A percentile compares a stretch with the other conserved stretches of the same genome.
These are phyloP conservation scores for Trypanosoma cruzi DNA, from an alignment of 208 protist genomes.

Conservation along the genomic window DNA sequence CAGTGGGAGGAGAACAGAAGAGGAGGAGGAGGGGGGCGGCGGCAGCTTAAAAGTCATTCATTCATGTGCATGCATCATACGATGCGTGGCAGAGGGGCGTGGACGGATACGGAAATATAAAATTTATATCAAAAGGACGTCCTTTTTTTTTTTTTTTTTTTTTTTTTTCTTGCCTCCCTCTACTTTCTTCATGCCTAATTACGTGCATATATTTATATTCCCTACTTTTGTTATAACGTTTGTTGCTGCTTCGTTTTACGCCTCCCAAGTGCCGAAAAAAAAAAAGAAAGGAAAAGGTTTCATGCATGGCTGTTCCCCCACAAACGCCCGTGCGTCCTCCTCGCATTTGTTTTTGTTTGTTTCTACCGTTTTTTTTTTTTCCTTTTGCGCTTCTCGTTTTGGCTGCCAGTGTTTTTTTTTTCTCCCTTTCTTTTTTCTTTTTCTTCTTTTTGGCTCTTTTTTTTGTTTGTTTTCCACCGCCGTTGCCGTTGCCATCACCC, in stretches of 20 bases:
- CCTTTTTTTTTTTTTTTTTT: background rate
- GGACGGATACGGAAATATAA: too few species aligned
- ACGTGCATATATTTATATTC: constrained; percentile 4
- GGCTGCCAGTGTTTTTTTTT: too few species aligned
- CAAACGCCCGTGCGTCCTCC: background rate
- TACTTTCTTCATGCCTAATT: background rate
- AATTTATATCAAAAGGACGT: background rate
- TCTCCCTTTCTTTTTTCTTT: constrained; percentile 7
- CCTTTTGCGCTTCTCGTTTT: background rate
- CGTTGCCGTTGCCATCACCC: background rate
- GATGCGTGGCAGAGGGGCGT: too few species aligned
- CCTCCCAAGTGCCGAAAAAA: too few species aligned
- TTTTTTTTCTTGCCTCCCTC: background rate
- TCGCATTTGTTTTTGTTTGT: background rate
- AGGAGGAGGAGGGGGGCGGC: too few species aligned
- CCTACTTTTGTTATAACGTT: constrained; percentile 8
- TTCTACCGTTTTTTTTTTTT: constrained; percentile 9
- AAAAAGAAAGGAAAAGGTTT: too few species aligned
- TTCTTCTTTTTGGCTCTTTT: background rate
- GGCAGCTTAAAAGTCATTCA: too few species aligned
- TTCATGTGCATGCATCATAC: too few species aligned
- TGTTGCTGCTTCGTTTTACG: background rate
- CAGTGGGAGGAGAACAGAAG: too few species aligned
- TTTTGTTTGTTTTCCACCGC: too few species aligned
- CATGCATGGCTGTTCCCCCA: too few species aligned